Evolutionary conservation across 305 asterid species (phyloP).

Genomic region (Solanum hybrid): DNA sequence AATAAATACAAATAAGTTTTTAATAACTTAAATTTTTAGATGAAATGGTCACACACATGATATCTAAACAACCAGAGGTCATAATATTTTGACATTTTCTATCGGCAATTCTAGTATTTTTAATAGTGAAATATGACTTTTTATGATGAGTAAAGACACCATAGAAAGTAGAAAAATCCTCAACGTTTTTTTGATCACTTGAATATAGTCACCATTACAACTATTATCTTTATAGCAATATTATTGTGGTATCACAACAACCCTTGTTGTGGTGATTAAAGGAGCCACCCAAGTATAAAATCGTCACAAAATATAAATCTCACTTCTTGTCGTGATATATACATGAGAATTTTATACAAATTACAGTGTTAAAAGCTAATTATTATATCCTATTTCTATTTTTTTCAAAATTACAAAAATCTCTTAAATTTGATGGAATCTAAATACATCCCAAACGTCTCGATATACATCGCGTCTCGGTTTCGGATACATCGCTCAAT

Average conservation of each 20-base stretch:
- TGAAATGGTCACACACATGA: not conserved
- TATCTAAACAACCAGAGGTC: not conserved
- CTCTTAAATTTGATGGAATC: too few relatives aligned
- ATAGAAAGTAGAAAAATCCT: not conserved
- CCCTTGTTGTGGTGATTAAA: not conserved
- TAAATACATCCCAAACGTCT: not conserved
- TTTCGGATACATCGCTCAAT: not conserved
- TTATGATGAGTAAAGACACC: not conserved
- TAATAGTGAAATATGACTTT: not conserved
- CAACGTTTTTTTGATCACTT: not conserved
- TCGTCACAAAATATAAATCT: not conserved
- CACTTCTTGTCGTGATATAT: not conserved
- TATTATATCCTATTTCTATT: too few relatives aligned
- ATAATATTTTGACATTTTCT: not conserved
- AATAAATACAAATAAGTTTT: not conserved
- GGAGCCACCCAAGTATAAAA: not conserved
- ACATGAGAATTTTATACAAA: too few relatives aligned
- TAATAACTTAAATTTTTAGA: not conserved
- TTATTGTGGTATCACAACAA: not conserved
- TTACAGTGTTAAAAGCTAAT: too few relatives aligned
- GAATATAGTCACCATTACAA: not conserved
- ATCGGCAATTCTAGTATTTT: not conserved
- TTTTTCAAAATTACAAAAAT: too few relatives aligned
- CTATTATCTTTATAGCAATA: not conserved
- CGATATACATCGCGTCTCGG: accelerated